Evolutionary conservation across 768 basidiomycete genomes (phyloP), one percentile per base, ranked within the genome.

Genomic region (Naganishia onofrii): DNA sequence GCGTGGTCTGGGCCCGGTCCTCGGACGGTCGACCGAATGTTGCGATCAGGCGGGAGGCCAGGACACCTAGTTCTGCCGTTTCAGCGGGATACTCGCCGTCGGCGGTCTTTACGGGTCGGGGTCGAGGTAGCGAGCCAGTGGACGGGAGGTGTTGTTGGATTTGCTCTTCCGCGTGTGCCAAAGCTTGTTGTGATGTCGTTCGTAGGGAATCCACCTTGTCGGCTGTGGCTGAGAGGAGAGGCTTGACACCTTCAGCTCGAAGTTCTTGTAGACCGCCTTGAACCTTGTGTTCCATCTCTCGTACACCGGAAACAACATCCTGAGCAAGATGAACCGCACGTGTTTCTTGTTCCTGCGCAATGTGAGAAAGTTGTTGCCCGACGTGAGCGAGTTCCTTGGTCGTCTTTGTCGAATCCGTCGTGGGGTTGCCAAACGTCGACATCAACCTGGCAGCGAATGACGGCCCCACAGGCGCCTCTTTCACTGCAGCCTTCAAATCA

Each of bases 381-480:
- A 42, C 42, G 5, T 42, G 42, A 17, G 42, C 8, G 8, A 42
- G 42, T 42, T 63, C 60, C 26, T 21, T 38, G 9, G 23, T 13
- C 8, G 38, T 63, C 23, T 26, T 42, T 1, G 12, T 3, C 1
- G 38, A 19, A 19, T 63, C 60, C 1, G n/a, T 12, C 6, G 21
- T 1, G 19, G 60, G 38, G 38, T 63, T 42, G 1, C 60, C 60
- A 28, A 63, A 63, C 12, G 60, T 63, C 23, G 60, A n/a, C 15
- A 63, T 12, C 2, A 63, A n/a, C 2, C 60, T 31, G 0, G 60
- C 19, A 13, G 60, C 60, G 21, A 63, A 26, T 2, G 42, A 36
- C n/a, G n/a, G 2, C 13, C 48, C 15, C 3, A 26, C 48, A 51
- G 32, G 38, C n/a, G 23, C 38, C 9, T 13, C 10, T 34, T 44